A percentile compares a stretch with the other conserved stretches of the same genome.
Evolutionary conservation across 352 stramenopile genomes (phyloP).

Genomic region (Globisporangium orthogonon): DNA sequence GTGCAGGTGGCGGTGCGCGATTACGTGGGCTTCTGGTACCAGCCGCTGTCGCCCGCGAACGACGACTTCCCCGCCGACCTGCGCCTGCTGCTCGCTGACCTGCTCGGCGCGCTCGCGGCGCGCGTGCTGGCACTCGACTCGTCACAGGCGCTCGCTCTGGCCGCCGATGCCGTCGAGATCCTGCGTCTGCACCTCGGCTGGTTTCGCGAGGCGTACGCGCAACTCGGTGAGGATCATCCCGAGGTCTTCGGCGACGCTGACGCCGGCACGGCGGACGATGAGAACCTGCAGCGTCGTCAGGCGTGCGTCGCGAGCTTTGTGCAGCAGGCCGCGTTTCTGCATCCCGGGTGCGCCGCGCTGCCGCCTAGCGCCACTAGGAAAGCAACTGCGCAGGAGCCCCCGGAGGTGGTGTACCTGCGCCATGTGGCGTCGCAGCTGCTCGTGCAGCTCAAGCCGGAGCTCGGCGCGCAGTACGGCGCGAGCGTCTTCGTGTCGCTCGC

Average conservation of each 20-base stretch:
- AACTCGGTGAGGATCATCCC: conserved; percentile 55
- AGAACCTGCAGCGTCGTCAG: conserved; percentile 46
- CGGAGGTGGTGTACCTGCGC: conserved; percentile 54
- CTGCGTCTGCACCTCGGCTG: conserved; percentile 67
- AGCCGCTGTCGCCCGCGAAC: conserved; percentile 44
- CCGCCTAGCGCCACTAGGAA: conserved; percentile 25
- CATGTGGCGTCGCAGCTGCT: conserved; percentile 63
- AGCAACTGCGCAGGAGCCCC: conserved; percentile 21
- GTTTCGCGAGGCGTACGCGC: conserved; percentile 72
- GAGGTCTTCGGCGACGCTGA: conserved; percentile 39
- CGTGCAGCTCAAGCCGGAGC: conserved; percentile 56
- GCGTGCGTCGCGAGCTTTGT: conserved; percentile 48
- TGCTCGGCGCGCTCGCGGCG: conserved; percentile 46
- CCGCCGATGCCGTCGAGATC: conserved; percentile 54
- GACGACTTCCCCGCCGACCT: conserved; percentile 65
- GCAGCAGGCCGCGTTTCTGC: conserved; percentile 53
- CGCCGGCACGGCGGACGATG: conserved; percentile 15
- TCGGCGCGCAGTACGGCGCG: conserved; percentile 35
- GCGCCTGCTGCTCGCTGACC: conserved; percentile 53
- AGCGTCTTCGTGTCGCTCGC: conserved; percentile 68
- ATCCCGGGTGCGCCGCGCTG: conserved; percentile 49
- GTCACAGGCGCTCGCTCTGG: conserved; percentile 54
- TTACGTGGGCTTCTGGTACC: conserved; percentile 67
- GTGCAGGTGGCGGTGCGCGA: conserved; percentile 42
- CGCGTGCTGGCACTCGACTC: conserved; percentile 66